Evolutionary conservation across 1,284 basidiomycete genomes (phyloP).

Genomic region (Gomphus bonarii): DNA sequence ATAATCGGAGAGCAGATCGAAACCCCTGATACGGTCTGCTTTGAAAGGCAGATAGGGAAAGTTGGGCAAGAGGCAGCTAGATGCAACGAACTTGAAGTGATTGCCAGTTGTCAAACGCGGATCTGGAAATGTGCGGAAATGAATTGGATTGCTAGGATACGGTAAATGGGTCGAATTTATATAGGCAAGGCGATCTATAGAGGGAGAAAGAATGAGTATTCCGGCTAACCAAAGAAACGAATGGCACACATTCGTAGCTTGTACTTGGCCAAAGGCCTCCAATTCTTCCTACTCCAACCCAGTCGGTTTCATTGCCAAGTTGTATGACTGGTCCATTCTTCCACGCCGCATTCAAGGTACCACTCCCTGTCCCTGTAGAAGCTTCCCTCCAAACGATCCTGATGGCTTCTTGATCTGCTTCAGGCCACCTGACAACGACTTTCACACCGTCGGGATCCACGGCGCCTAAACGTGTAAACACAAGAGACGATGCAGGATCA

Average conservation of each 20-base stretch:
- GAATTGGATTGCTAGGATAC: constrained; percentile 39
- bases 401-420: constrained; percentile 22
- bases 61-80: constrained; percentile 54
- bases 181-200: constrained; percentile 41
- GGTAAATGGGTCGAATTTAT: constrained; percentile 34
- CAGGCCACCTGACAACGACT: constrained; percentile 50
- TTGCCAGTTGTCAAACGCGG: constrained; percentile 39
- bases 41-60: constrained; percentile 53
- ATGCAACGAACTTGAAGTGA: constrained; percentile 56
- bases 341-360: constrained; percentile 28
- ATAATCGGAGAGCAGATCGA: constrained; percentile 54
- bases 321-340: constrained; percentile 40
- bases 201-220: constrained; percentile 13
- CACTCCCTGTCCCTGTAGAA: constrained; percentile 18
- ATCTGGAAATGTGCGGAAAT: constrained; percentile 64
- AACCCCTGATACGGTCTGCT: constrained; percentile 49
- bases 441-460: constrained; percentile 55
- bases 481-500: constrained; percentile 42
- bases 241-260: constrained; percentile 58
- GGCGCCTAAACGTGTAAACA: constrained; percentile 59
- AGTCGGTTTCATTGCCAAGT: constrained; percentile 43
- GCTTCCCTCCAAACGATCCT: constrained; percentile 37
- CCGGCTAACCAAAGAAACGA: constrained; percentile 10
- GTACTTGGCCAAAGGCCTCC: constrained; percentile 60
- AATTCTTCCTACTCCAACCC: constrained; percentile 50